Evolutionary conservation across 1,284 basidiomycete genomes (phyloP), one percentile per base, ranked within the genome.

Genomic region (Sanghuangporus sanghuang): DNA sequence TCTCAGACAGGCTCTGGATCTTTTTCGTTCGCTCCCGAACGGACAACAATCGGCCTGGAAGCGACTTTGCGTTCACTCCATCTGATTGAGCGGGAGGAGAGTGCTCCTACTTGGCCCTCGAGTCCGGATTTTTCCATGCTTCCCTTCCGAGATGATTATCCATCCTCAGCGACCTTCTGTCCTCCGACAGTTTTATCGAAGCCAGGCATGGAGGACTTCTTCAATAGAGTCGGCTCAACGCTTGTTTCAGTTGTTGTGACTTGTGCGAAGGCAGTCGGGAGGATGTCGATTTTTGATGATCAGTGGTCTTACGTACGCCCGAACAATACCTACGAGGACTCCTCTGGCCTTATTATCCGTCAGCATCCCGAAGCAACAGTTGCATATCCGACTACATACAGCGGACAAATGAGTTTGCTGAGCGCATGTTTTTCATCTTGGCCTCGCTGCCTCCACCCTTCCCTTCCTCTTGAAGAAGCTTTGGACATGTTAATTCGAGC

Each of bases 261-360:
- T 6, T 93, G 88, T 71, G 85, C 85, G 69, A 86, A 87, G 63
- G 75, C 83, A 4, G 84, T 94, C 16, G 92, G 91, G 1, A 78
- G 80, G 50, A 89, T 96, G 83, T 88, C 89, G 14, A 79, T 96
- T 42, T 89, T 95, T 56, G 93, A 95, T 67, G 93, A 96, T 16
- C 85, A 92, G 63, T 93, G 90, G 82, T 81, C 85, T 5, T 71
- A 81, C 2, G 75, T 85, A 4, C 84, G 85, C 16, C 77, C 87
- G 42, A 84, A 83, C 57, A 81, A 85, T 0, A 76, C 84, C 0
- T 85, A 85, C 69, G 91, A 93, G 67, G 92, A 93, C 66, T 77
- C 84, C 14, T 84, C 85, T 68, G 86, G 79, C 72, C 81, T 81
- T 62, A 72, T 86, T 62, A 77, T 89, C 57, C 82, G 89, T 50